A percentile compares a stretch with the other conserved stretches of the same genome.
Evolutionary conservation across 1,284 basidiomycete genomes (phyloP).

Genomic region (Fomitopsis palustris): DNA sequence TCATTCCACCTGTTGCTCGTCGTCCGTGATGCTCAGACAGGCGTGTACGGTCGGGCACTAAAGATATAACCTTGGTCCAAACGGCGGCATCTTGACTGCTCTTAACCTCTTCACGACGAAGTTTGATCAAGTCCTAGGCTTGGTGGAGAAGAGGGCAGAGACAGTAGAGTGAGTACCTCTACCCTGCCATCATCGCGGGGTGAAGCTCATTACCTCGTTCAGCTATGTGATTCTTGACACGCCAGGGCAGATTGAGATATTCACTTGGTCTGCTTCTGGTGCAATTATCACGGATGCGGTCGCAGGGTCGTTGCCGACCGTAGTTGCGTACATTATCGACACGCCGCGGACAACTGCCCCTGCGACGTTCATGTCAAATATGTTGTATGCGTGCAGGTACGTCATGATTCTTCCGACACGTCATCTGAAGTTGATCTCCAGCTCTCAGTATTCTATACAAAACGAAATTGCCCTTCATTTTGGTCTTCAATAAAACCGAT

Average conservation of each 20-base stretch:
- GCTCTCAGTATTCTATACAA: constrained; percentile 90
- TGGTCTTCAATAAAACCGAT: constrained; percentile 99
- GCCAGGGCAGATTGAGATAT: constrained; percentile 99
- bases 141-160: constrained; percentile 90
- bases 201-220: too few relatives aligned
- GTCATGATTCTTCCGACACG: constrained; percentile 18
- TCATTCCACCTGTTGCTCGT: constrained; percentile 13
- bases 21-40: constrained; percentile 5
- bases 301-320: constrained; percentile 89
- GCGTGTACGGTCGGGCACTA: constrained; percentile 8
- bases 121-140: constrained; percentile 93
- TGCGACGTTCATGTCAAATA: constrained; percentile 99
- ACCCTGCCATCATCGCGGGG: not conserved
- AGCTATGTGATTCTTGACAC: constrained; percentile 96
- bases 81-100: constrained; percentile 96
- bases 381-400: constrained; percentile 98
- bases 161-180: constrained; percentile 72
- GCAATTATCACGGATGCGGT: constrained; percentile 99
- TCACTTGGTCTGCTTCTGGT: constrained; percentile 99
- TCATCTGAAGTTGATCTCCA: not conserved
- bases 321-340: constrained; percentile 97
- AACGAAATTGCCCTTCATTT: constrained; percentile 93
- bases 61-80: constrained; percentile 97
- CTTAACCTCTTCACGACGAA: constrained; percentile 99
- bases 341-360: constrained; percentile 94